phyloP scores from a whole-genome alignment of 169 alveolate genomes.

The Plasmodium gallinaceum region DNA sequence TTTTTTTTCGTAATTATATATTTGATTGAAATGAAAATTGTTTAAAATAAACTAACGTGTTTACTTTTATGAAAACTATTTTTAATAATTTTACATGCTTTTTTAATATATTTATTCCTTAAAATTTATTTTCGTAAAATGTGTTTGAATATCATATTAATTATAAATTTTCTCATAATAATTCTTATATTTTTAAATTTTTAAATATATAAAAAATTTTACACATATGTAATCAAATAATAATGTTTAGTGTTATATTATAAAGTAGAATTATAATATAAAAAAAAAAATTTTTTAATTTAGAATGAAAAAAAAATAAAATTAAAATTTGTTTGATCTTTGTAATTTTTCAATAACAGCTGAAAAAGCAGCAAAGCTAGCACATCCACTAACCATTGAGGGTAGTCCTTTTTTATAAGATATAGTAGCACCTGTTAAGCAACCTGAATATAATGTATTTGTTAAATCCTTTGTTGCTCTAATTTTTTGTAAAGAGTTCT shows the following conservation, averaged over 20 bases:
- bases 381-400: conserved; percentile 81
- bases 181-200: no score
- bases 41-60: no score
- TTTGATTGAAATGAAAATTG: no score
- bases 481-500: conserved; percentile 74
- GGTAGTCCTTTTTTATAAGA: conserved; percentile 83
- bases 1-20: no score
- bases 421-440: conserved; percentile 85
- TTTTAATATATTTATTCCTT: no score
- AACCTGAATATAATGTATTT: conserved; percentile 84
- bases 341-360: conserved; percentile 79
- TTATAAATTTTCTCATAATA: no score
- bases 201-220: no score
- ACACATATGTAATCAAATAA: background rate
- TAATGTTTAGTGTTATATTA: background rate
- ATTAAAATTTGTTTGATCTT: conserved; percentile 39
- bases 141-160: no score
- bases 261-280: background rate
- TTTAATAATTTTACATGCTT: no score
- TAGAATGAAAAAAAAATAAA: conserved; percentile 11
- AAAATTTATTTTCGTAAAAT: no score
- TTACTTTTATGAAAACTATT: no score
- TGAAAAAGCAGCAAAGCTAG: conserved; percentile 86
- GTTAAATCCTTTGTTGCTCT: conserved; percentile 82
- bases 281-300: conserved; percentile 1